Conservation (phyloP, 805 yeast genomes). For the Ogataea glucozyma region DNA sequence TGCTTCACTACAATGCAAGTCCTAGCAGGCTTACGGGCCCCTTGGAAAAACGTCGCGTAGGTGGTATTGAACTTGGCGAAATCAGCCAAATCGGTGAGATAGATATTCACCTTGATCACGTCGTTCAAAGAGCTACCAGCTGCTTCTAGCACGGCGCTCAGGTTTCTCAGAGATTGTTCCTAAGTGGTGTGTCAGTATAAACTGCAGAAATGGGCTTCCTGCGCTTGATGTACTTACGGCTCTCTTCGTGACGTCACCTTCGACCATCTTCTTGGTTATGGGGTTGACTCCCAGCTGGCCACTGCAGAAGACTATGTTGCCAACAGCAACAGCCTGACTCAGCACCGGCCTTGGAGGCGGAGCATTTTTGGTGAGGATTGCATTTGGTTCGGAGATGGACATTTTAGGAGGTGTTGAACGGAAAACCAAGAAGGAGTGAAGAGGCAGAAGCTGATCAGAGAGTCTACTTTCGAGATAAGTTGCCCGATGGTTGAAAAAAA, state of each 20-base stretch:
- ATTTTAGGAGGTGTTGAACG: not conserved
- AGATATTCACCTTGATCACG: slow-evolving; percentile 5
- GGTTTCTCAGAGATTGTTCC: slow-evolving; percentile 5
- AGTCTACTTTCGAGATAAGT: not conserved
- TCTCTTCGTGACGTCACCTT: slow-evolving; percentile 6
- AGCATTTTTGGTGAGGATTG: slow-evolving; percentile 2
- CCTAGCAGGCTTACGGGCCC: slow-evolving; percentile 1
- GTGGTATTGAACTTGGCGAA: slow-evolving; percentile 4
- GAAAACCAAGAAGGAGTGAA: not conserved
- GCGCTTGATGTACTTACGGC: slow-evolving; percentile 6
- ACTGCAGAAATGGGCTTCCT: too few relatives aligned
- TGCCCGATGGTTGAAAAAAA: not conserved
- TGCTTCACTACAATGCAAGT: slow-evolving; percentile 5
- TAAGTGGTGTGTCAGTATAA: not conserved
- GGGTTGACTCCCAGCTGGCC: slow-evolving; percentile 5
- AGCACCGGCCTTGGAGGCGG: slow-evolving; percentile 6
- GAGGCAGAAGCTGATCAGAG: too few relatives aligned
- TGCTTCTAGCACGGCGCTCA: slow-evolving; percentile 6
- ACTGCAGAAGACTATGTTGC: slow-evolving; percentile 7
- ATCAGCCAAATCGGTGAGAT: slow-evolving; percentile 2
- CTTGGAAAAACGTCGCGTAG: not conserved
- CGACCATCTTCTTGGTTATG: slow-evolving; percentile 4
- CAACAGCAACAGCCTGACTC: slow-evolving; percentile 2
- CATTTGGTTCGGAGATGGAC: not conserved
- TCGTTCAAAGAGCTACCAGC: slow-evolving; percentile 6